Evolutionary conservation across 768 basidiomycete species (phyloP).

Genomic region (Trametes maxima): DNA sequence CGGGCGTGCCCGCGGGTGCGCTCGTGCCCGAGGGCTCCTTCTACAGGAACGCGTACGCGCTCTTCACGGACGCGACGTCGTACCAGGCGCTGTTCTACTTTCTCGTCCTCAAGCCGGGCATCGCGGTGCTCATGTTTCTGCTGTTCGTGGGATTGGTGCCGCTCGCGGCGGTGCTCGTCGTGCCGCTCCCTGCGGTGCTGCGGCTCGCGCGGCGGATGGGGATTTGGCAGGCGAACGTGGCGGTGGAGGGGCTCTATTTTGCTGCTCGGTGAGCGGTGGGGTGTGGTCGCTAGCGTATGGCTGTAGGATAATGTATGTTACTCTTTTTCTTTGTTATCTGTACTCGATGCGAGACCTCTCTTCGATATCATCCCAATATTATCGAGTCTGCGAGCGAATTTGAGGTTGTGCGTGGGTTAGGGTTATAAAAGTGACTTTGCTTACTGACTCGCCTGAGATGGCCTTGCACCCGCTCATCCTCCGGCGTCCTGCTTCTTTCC

Average conservation of each 20-base stretch:
- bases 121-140: conserved; percentile 68
- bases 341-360: conserved; percentile 4
- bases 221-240: conserved; percentile 82
- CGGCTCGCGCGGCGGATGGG: conserved; percentile 67
- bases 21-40: conserved; percentile 64
- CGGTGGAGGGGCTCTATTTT: conserved; percentile 67
- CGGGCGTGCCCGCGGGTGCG: conserved; percentile 34
- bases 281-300: conserved; percentile 8
- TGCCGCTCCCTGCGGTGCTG: conserved; percentile 70
- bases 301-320: conserved; percentile 20
- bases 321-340: not conserved
- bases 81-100: conserved; percentile 90
- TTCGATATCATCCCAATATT: too few species aligned
- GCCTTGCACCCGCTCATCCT: not conserved
- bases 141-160: conserved; percentile 57
- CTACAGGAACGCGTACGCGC: conserved; percentile 79
- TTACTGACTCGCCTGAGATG: conserved; percentile 10
- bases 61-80: conserved; percentile 83
- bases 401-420: conserved; percentile 10
- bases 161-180: conserved; percentile 56
- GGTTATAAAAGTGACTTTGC: conserved; percentile 14
- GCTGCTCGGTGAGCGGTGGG: conserved; percentile 35
- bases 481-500: not conserved
- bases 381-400: not conserved
- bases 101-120: conserved; percentile 81